These are phyloP conservation scores for Chalara sp. DNA, from an alignment of 2,329 filamentous ascomycete species.

Conservation along the genomic window DNA sequence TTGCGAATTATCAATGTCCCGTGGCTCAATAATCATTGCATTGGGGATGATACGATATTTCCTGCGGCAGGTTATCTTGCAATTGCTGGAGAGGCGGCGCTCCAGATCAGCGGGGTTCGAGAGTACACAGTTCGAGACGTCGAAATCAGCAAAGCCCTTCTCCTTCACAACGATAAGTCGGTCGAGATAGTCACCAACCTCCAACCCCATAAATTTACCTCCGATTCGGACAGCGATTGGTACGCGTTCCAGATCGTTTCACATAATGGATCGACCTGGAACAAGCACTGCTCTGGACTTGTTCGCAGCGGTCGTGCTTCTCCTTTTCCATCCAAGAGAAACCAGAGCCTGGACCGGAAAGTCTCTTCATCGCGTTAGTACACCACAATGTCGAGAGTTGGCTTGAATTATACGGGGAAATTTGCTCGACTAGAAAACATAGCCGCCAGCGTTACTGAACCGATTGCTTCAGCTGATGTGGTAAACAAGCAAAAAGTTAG, in stretches of 20 bases:
- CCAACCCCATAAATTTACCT: conserved; percentile 16
- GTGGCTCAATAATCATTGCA: conserved; percentile 43
- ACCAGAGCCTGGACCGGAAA: background rate
- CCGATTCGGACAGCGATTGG: conserved; percentile 9
- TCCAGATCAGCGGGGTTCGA: conserved; percentile 5
- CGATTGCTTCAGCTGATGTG: background rate
- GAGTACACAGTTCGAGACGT: background rate
- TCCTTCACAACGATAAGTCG: conserved; percentile 11
- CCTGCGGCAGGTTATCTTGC: conserved; percentile 34
- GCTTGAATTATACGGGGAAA: conserved; percentile 8
- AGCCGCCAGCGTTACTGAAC: conserved; percentile 1
- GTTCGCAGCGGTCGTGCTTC: background rate
- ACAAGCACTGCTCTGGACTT: conserved; percentile 5
- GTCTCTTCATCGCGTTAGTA: background rate
- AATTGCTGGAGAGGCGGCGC: conserved; percentile 13
- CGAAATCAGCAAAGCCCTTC: conserved; percentile 5
- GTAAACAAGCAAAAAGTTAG: background rate
- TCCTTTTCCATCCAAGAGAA: background rate
- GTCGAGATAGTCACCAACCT: conserved; percentile 23
- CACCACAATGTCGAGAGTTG: background rate
- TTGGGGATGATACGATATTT: conserved; percentile 41
- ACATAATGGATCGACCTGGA: conserved; percentile 4
- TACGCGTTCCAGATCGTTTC: conserved; percentile 5
- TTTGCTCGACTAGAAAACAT: conserved; percentile 16
- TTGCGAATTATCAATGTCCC: conserved; percentile 29